phyloP scores from a whole-genome alignment of 1,284 basidiomycete genomes.

The Ceratobasidium sp. region DNA sequence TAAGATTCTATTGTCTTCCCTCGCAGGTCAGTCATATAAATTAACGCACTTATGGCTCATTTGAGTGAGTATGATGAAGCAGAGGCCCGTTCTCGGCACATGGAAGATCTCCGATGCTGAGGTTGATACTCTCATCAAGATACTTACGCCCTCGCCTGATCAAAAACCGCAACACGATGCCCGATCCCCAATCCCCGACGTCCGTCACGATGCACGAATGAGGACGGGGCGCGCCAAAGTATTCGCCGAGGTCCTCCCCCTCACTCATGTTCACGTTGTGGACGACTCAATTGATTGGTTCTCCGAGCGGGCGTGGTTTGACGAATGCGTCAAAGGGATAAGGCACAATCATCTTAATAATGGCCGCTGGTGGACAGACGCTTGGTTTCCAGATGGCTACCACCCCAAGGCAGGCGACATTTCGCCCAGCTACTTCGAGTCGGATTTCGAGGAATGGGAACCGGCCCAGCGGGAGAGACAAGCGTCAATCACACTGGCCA shows the following conservation, averaged over 20 bases:
- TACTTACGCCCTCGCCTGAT: no score
- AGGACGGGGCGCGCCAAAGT: not conserved
- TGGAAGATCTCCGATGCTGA: not conserved
- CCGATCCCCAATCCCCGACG: not conserved
- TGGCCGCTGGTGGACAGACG: not conserved
- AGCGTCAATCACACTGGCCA: not conserved
- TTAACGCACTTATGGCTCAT: not conserved
- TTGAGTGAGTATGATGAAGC: not conserved
- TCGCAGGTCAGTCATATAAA: not conserved
- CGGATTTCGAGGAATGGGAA: not conserved
- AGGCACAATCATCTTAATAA: not conserved
- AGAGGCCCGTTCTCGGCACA: not conserved
- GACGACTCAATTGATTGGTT: not conserved
- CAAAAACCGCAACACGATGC: not conserved
- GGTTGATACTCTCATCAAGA: not conserved
- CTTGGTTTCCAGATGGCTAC: not conserved
- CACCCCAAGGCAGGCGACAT: not conserved
- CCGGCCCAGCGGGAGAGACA: not conserved
- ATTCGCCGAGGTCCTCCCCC: not conserved
- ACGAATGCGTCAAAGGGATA: not conserved
- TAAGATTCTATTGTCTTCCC: not conserved
- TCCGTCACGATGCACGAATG: constrained; percentile 10
- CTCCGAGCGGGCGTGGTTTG: not conserved
- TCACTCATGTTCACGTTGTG: not conserved
- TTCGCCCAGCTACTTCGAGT: not conserved